Base-by-base conservation (phyloP, 257 asterid species). In the Ilex aquifolium region DNA sequence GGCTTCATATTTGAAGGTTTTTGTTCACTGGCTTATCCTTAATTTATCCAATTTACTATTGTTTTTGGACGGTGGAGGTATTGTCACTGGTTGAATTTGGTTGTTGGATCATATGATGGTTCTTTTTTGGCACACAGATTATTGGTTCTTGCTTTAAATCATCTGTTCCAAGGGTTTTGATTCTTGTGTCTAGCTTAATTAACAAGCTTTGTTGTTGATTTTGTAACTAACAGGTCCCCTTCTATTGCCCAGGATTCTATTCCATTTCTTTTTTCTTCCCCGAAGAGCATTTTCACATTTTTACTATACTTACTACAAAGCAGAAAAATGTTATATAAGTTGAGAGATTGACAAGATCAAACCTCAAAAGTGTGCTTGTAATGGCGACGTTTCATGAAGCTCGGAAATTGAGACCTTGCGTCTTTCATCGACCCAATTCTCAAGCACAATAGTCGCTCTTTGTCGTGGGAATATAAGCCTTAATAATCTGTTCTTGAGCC, bases 351-450 rank as follows among this genome's bases (percentile, higher is more conserved):
- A 50, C 4, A 14, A 3, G 15, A 14, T 14, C 21, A 10, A 52
- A 77, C 82, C 77, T 77, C 72, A 3, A 77, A 64, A 46, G 80
- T 70, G 40, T 69, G 70, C 30, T 60, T 11, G 21, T 56, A 67
- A 42, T 75, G 77, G 2, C 65, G 74, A 7, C 72, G 74, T 64
- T 61, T 61, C 6, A 70, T 6, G 9, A 31, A 77, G 79, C 72
- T 77, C 67, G 12, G 70, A 40, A 32, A 65, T 29, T 8, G 75
- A 64, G 56, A 74, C 56, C 12, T 40, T 48, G 42, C 74, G 59
- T 53, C 82, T 76, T 60, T 55, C 72, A 9, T 77, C 67, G 40
- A 70, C 67, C 79, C 77, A 73, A 61, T 66, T 69, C 74, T 70
- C 72, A 49, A 77, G 79, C 56, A 69, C 66, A 32, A 46, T 44